Base-by-base conservation (phyloP, 495 filamentous ascomycete genomes). In the Neurospora africana region DNA sequence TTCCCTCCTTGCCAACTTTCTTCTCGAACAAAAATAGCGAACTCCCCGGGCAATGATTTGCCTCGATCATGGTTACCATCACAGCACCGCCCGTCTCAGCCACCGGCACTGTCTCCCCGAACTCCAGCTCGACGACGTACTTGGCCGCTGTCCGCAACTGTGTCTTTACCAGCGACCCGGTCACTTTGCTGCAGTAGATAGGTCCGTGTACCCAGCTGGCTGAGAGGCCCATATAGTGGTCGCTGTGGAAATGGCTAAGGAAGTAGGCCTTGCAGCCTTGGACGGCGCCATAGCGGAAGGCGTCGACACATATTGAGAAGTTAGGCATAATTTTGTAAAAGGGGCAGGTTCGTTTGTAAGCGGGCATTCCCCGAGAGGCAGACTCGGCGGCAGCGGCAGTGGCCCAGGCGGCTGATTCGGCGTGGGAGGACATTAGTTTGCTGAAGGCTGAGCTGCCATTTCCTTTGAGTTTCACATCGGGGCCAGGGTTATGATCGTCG, bases 301-400 rank as follows among this genome's bases (percentile, higher is more conserved):
- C 95, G 79, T 99, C 95, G 5, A 99, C 95, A 70, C 92, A 94
- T 73, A 98, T 96, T 69, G 87, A 91, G 73, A 98, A 91, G 1
- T 92, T 92, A 3, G 93, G 92, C 80, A 99, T 87, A 72, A 98
- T 97, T 80, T 99, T 99, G 83, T 98, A 99, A 78, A 99, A 99
- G 0, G 95, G 95, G 79, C 95, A 99, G 1, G 92, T 97, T 69
- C 96, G 86, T 76, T 93, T 86, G 79, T 93, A 94, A 1, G 95
- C 90, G 53, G 92, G 92, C 79, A 94, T 97, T n/a, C 95, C 95
- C 30, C 93, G 86, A 8, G 93, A 90, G 3, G 89, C 86, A 6
- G 86, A 82, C 78, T 97, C 93, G 0, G 91, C 85, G 27, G 93
- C 92, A 5, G 95, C 92, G 19, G 95, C 95, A 5, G 86, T 87